Evolutionary conservation across 768 basidiomycete genomes (phyloP), one percentile per base, ranked within the genome.

Genomic region (Phaeotremella skinneri): DNA sequence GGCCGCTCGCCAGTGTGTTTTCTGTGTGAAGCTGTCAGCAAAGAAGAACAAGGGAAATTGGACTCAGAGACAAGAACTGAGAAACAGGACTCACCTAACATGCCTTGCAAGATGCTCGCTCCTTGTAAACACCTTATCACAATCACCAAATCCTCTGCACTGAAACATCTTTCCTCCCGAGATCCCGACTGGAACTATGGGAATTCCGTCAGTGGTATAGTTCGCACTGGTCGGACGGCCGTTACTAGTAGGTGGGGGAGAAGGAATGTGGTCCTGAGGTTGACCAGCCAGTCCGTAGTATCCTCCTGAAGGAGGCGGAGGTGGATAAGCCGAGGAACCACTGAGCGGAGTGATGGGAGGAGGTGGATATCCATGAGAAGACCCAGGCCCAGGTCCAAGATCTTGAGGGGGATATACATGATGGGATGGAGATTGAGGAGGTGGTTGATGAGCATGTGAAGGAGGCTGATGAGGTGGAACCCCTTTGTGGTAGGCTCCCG

Each of bases 1-100:
- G 94, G 94, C 20, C 92, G 86, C 75, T 97, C 94, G 62, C 94
- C 94, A 3, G 94, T 97, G 78, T 98, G 94, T 83, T 97, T 97
- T 67, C 93, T 97, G 79, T n/a, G 16, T 61, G 52, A 58, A 68
- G 34, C 21, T 25, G 49, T 34, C 54, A 60, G 54, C 45, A 23
- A 45, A 14, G 29, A 34, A 11, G 11, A 29, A 52, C 7, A 45
- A 23, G 30, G 21, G 5, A 32, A 55, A 45, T 27, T 42, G 60
- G 77, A 45, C 27, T 21, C 9, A 25, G 50, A 32, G 37, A 42
- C n/a, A 2, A 56, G 13, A 45, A 7, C 23, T 37, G 4, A 23
- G n/a, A 16, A 17, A 17, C 25, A 20, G 1, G 16, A 71, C 85
- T 76, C 72, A 92, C 92, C 94, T 82, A 76, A 96, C 89, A 81